Base-by-base conservation (phyloP, 345 rosid species). In the Cardamine occulta region DNA sequence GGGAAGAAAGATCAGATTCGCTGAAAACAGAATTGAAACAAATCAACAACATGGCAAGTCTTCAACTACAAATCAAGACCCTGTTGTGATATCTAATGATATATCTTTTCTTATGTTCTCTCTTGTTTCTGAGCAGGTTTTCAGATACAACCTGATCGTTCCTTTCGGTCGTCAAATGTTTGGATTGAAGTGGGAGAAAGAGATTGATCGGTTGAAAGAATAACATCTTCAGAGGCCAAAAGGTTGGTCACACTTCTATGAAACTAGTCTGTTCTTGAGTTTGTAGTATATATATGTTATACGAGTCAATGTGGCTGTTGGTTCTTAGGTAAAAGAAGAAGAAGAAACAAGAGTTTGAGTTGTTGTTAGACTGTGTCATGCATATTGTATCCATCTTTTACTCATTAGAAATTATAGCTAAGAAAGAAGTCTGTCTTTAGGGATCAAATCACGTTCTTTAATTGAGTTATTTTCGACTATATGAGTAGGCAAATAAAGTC, bases 171-270 rank as follows among this genome's bases (percentile, higher is more conserved):
- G 96, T 3, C 98, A 91, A 75, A 89, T 93, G 91, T 66, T 76
- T 72, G 98, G 97, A 68, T 35, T 91, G 72, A 93, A 93, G 68
- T 91, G 97, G 97, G 93, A 91, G 76, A 93, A 86, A 74, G 98
- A 93, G 76, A 49, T 91, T 28, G 87, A 84, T 77, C 84, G 86
- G 63, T 49, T 93, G 49, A 80, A 86, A 8, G 90, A 88, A 72
- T 79, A 76, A 72, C 54, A 58, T 57, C 31, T 47, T 64, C 61
- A 28, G 6, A 57, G 10, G 32, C 47, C 17, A 48, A 48, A 57
- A 57, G 73, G 73, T 72, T 59, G 72, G 81, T 63, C 66, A 72
- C 28, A 47, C 58, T 28, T 76, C 40, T n/a, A 62, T 63, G 70
- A 60, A 60, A 39, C 49, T 21, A 32, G 48, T 29, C 48, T 52